Percentiles rank a stretch among this genome's conserved stretches.
phyloP scores from a whole-genome alignment of 2,329 filamentous ascomycete genomes.

The Chlorencoelia australis region DNA sequence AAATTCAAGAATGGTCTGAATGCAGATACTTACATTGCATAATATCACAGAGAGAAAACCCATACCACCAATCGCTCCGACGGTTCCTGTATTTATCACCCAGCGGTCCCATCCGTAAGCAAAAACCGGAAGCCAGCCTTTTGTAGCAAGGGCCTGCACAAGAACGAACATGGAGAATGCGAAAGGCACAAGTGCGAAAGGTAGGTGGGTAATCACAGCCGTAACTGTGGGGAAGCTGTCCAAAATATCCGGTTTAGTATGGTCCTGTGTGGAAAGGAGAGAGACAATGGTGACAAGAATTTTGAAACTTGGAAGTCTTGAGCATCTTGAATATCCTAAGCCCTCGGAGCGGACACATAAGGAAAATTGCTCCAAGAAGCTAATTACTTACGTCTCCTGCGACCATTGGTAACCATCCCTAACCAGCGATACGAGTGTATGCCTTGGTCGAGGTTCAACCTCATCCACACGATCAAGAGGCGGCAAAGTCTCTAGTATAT shows the following conservation, averaged over 20 bases:
- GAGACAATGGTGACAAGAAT: no score
- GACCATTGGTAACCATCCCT: conserved; percentile 43
- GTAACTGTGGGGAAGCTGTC: conserved; percentile 63
- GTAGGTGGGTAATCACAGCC: conserved; percentile 54
- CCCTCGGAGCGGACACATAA: no score
- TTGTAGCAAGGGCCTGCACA: conserved; percentile 61
- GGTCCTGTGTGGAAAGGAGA: no score
- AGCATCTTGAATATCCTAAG: no score
- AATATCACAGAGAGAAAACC: conserved; percentile 60
- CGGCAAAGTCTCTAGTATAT: no score
- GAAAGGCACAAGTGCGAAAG: conserved; percentile 59
- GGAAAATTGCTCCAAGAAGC: no score
- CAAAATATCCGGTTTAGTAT: no score
- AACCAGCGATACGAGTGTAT: conserved; percentile 43
- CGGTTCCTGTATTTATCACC: conserved; percentile 57
- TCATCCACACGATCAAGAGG: no score
- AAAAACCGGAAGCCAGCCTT: conserved; percentile 65
- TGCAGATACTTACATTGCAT: conserved; percentile 51
- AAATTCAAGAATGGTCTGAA: background rate
- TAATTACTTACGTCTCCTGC: conserved; percentile 57
- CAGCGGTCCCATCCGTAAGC: conserved; percentile 66
- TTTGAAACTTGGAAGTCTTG: no score
- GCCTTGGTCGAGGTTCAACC: conserved; percentile 1
- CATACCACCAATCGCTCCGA: conserved; percentile 63
- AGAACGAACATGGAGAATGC: conserved; percentile 67